Percentiles rank a stretch among this genome's conserved stretches.
These are phyloP conservation scores for Boeremia lycopersici DNA, from an alignment of 2,329 filamentous ascomycete genomes.

Conservation along the genomic window DNA sequence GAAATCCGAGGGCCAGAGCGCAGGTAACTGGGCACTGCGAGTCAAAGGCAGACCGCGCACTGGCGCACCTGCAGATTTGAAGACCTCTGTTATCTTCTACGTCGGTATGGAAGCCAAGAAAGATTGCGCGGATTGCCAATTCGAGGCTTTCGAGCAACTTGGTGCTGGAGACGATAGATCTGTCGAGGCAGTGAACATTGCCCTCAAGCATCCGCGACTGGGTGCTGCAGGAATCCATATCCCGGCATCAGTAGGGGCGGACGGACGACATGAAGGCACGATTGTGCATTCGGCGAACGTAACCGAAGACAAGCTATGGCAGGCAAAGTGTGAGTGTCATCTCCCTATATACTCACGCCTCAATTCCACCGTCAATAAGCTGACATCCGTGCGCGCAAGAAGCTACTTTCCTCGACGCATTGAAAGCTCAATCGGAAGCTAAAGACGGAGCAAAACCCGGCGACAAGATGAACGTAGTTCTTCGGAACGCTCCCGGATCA, in stretches of 20 bases:
- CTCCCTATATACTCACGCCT: not conserved
- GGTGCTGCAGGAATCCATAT: slow-evolving; percentile 80
- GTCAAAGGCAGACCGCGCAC: slow-evolving; percentile 78
- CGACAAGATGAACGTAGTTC: slow-evolving; percentile 50
- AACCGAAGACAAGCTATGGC: slow-evolving; percentile 74
- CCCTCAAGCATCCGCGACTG: slow-evolving; percentile 70
- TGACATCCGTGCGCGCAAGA: slow-evolving; percentile 55
- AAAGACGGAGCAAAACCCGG: slow-evolving; percentile 3
- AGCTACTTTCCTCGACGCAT: slow-evolving; percentile 60
- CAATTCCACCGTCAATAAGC: not conserved
- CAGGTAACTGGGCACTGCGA: slow-evolving; percentile 87
- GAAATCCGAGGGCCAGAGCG: slow-evolving; percentile 79
- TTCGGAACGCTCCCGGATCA: slow-evolving; percentile 65
- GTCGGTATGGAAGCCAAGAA: slow-evolving; percentile 76
- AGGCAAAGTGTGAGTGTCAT: slow-evolving; percentile 66
- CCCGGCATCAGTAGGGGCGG: slow-evolving; percentile 63
- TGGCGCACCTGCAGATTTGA: slow-evolving; percentile 67
- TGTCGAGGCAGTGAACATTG: slow-evolving; percentile 67
- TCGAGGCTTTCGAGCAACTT: slow-evolving; percentile 65
- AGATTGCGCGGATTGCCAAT: slow-evolving; percentile 46
- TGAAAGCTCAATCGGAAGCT: slow-evolving; percentile 62
- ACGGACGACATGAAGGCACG: slow-evolving; percentile 64
- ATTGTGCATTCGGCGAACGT: slow-evolving; percentile 72
- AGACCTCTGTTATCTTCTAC: slow-evolving; percentile 82
- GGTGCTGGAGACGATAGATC: slow-evolving; percentile 52